Conservation (phyloP, 257 asterid genomes). For the Penstemon eatonii region DNA sequence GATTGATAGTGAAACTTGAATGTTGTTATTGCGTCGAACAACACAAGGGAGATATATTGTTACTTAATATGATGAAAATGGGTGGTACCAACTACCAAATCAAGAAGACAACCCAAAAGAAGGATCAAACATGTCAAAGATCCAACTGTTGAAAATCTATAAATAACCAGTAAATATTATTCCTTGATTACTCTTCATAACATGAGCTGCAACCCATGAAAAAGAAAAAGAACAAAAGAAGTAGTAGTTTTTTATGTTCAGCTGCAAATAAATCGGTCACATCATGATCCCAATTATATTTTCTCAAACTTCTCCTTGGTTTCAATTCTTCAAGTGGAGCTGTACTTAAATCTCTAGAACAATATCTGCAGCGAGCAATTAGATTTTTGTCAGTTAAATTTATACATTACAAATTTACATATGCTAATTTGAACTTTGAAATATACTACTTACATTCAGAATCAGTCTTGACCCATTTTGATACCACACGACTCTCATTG, state of each 20-base stretch:
- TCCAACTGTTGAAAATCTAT: too few species aligned
- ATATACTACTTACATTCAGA: conserved; percentile 67
- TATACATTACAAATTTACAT: neutral
- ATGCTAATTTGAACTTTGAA: neutral
- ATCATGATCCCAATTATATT: conserved; percentile 23
- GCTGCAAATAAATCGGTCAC: conserved; percentile 22
- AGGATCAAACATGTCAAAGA: too few species aligned
- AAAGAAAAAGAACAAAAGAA: conserved; percentile 26
- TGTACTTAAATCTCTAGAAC: conserved; percentile 70
- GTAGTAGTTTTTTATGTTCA: conserved; percentile 12
- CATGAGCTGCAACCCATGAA: conserved; percentile 76
- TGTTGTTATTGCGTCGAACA: too few species aligned
- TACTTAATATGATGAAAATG: too few species aligned
- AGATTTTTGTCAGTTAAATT: neutral
- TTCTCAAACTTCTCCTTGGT: neutral
- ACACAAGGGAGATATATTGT: too few species aligned
- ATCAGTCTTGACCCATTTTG: conserved; percentile 88
- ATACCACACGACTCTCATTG: conserved; percentile 34
- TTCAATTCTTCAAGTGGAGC: neutral
- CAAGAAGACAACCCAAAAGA: too few species aligned
- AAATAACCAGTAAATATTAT: too few species aligned
- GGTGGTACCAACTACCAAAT: too few species aligned
- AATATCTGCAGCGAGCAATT: conserved; percentile 57
- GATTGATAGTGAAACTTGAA: too few species aligned
- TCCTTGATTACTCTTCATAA: conserved; percentile 21